Evolutionary conservation across 2,329 filamentous ascomycete genomes (phyloP).

Genomic region (Xylariaceae sp.): DNA sequence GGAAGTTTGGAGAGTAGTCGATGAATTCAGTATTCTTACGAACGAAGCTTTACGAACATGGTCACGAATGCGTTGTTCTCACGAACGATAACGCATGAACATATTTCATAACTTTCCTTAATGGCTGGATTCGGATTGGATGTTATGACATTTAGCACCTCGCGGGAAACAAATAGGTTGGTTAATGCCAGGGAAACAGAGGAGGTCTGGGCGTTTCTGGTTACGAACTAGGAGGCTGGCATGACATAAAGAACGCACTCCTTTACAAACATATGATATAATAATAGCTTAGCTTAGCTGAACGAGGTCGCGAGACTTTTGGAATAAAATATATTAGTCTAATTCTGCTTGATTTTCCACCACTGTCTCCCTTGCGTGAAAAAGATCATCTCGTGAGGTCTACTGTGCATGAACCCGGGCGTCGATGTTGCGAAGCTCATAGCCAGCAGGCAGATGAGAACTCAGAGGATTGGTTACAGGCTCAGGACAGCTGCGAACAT

Average conservation of each 20-base stretch:
- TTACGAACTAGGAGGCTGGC: slow-evolving; percentile 4
- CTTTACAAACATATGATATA: background rate
- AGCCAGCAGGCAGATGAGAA: too few relatives aligned
- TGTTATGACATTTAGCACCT: slow-evolving; percentile 1
- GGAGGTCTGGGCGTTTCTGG: too few relatives aligned
- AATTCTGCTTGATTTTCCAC: background rate
- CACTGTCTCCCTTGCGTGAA: background rate
- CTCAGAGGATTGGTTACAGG: too few relatives aligned
- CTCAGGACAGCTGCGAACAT: too few relatives aligned
- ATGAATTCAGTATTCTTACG: background rate
- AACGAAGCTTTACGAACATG: too few relatives aligned
- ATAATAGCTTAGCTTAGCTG: slow-evolving; percentile 6
- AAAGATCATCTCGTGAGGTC: too few relatives aligned
- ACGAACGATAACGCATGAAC: too few relatives aligned
- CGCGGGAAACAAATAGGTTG: background rate
- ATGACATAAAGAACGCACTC: slow-evolving; percentile 11
- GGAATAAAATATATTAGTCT: slow-evolving; percentile 12
- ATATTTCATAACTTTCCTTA: too few relatives aligned
- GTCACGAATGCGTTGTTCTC: too few relatives aligned
- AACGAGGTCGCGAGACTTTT: slow-evolving; percentile 5
- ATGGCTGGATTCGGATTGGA: background rate
- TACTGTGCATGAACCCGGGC: too few relatives aligned
- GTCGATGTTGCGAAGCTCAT: too few relatives aligned
- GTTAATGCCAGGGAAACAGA: background rate
- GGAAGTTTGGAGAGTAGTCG: background rate